Evolutionary conservation across 192 early-diverging fungal species (phyloP).

Genomic region (Diversispora epigaea): DNA sequence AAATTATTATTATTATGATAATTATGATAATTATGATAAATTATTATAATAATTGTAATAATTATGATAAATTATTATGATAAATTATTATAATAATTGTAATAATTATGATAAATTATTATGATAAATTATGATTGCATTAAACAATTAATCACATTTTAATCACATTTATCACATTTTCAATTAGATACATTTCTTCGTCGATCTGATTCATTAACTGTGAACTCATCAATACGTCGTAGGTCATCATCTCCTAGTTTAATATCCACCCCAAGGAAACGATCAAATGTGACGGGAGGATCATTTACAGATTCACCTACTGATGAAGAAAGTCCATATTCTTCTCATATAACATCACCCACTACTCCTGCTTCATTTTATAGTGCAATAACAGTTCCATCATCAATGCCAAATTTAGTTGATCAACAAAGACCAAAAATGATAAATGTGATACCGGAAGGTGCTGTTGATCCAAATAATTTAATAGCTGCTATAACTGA

Average conservation of each 20-base stretch:
- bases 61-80: too few relatives aligned
- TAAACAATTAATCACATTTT: neutral
- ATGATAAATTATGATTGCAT: neutral
- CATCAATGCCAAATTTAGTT: conserved; percentile 38
- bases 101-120: conserved; percentile 1
- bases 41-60: too few relatives aligned
- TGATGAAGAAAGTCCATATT: conserved; percentile 27
- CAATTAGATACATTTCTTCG: conserved; percentile 16
- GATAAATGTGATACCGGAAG: conserved; percentile 50
- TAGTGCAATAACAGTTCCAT: conserved; percentile 35
- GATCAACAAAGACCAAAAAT: conserved; percentile 30
- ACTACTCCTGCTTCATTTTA: conserved; percentile 36
- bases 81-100: too few relatives aligned
- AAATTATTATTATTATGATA: too few relatives aligned
- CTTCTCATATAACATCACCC: conserved; percentile 39
- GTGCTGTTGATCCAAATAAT: conserved; percentile 55
- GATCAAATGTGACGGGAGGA: conserved; percentile 31
- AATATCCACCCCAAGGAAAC: conserved; percentile 25
- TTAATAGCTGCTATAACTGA: conserved; percentile 54
- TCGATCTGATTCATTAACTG: conserved; percentile 25
- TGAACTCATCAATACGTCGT: neutral
- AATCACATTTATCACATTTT: neutral
- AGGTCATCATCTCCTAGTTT: conserved; percentile 25
- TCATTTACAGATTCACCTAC: conserved; percentile 46
- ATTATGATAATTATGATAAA: too few relatives aligned